Base-by-base conservation (phyloP, 139 green algal genomes). In the Micractinium sp. region DNA sequence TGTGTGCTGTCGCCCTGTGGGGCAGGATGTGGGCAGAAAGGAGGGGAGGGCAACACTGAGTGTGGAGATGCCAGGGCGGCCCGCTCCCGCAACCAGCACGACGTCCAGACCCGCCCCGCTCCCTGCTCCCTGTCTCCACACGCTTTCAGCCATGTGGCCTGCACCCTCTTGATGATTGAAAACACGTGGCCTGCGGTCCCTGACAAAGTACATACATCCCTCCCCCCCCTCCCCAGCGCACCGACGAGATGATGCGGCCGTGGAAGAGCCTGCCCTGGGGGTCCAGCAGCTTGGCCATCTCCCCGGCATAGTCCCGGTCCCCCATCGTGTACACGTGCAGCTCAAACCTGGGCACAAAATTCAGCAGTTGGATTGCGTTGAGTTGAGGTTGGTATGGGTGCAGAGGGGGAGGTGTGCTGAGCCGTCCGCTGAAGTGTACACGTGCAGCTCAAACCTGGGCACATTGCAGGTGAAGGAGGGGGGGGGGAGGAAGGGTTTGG, bases 321-420 rank as follows among this genome's bases (percentile, higher is more conserved):
- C 97, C 97, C 93, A 99, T 98, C 18, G 97, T 99, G 97, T 99
- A 99, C 61, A 99, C 96, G 88, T 97, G 92, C 90, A 99, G 89
- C 91, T 99, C 95, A 88, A 94, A 99, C 41, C 80, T 85, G 80
- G 23, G 39, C 71, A n/a, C n/a, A n/a, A n/a, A n/a, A n/a, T n/a
- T n/a, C n/a, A 56, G 47, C 47, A 95, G 80, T 29, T 31, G 16
- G 47, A 29, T 14, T 73, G 73, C 35, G 53, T 20, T 36, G 35
- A 20, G 76, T 29, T 41, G 18, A 15, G 36, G 36, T 3, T 19
- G 35, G 25, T 20, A 61, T 36, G 76, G 76, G 23, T 29, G 22
- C 38, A 36, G 19, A 25, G 23, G 39, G 4, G 39, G 38, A n/a
- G 39, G 77, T 31, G 22, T 16, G 22, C 16, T 23, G 63, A 71